Percentiles rank a stretch among this genome's conserved stretches.
Conservation (phyloP, 176 grass and related monocot genomes). For the Secale cereale region DNA sequence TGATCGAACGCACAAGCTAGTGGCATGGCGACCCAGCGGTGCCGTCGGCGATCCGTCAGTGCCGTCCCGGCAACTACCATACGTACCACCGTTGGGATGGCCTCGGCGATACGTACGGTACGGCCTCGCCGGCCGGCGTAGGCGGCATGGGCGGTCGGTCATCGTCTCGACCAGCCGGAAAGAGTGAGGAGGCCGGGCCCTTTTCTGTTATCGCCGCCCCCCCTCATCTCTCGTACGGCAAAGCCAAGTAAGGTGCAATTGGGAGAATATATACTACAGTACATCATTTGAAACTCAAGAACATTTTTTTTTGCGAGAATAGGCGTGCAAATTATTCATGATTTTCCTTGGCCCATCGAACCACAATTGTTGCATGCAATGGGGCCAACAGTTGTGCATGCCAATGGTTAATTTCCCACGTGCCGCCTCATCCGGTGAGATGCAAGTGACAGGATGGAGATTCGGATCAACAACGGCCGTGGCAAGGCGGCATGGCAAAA, state of each 20-base stretch:
- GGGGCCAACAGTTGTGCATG: too few relatives aligned
- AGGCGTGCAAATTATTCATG: not conserved
- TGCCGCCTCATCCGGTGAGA: not conserved
- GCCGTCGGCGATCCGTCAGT: not conserved
- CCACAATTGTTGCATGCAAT: not conserved
- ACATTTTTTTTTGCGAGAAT: not conserved
- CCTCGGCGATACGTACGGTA: not conserved
- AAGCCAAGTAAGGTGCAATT: not conserved
- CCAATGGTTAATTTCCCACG: not conserved
- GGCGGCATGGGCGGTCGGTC: not conserved
- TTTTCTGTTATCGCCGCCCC: not conserved
- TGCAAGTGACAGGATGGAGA: not conserved
- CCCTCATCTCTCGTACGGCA: not conserved
- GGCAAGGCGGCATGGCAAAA: not conserved
- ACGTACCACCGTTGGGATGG: slow-evolving; percentile 17
- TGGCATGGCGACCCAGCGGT: not conserved
- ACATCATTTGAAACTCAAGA: not conserved
- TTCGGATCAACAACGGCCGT: not conserved
- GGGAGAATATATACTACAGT: not conserved
- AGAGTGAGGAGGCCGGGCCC: not conserved
- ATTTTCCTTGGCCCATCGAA: not conserved
- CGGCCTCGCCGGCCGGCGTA: not conserved
- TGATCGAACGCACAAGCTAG: not conserved
- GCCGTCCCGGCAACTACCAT: slow-evolving; percentile 11
- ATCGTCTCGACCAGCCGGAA: not conserved